Evolutionary conservation across 2,329 filamentous ascomycete genomes (phyloP), one percentile per base, ranked within the genome.

Genomic region (Hypomyces rosellus): DNA sequence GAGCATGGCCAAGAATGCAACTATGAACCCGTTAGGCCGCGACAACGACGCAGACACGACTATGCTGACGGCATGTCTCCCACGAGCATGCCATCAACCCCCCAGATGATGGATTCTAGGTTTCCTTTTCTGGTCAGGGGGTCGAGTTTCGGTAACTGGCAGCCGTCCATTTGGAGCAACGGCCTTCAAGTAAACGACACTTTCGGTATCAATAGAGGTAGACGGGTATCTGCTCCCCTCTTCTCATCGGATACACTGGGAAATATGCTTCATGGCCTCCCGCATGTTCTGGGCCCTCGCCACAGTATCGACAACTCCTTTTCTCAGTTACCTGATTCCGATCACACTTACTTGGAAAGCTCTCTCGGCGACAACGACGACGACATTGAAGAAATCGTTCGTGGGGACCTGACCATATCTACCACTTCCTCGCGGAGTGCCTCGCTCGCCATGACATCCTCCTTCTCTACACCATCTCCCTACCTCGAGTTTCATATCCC

Each of bases 401-500:
- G 39, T 20, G 16, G 7, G 2, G 33, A 34, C 3, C 13, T 40
- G n/a, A 36, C 16, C 14, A 41, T 37, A 12, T 18, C 48, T 14
- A 13, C 20, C n/a, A 30, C 60, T 14, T 56, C 56, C 22, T 55
- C 54, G 3, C 51, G 48, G 30, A 56, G 52, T 22, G 56, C 63
- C 8, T 61, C 58, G 4, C 52, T 65, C 13, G 57, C 62, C 50
- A 54, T 63, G 43, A 58, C 63, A 34, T 55, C 63, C 5, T 56
- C 59, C 11, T 14, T 13, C 9, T 46, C 57, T 18, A 44, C 46
- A 6, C 51, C 56, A n/a, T 65, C 62, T 16, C 67, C 64, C 2
- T 65, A 73, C 5, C 63, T 79, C 9, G 78, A 80, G 37, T 80
- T 82, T 53, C 67, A 66, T 51, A 60, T 72, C 8, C 80, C 80